phyloP scores from a whole-genome alignment of 106 monocot species.

The Phalaenopsis equestris region DNA sequence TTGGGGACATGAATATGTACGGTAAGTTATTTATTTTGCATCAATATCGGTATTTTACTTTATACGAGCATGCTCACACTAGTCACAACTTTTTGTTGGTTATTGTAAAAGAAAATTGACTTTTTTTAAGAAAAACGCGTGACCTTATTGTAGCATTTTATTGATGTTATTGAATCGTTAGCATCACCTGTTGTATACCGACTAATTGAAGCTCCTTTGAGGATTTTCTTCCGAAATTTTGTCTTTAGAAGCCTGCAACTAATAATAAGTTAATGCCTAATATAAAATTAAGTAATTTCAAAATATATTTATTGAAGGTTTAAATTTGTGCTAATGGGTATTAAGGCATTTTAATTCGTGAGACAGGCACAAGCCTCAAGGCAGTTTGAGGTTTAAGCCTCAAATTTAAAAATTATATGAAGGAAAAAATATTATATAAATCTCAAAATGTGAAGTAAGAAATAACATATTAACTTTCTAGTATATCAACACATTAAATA shows the following conservation, averaged over 20 bases:
- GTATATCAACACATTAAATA: too few species aligned
- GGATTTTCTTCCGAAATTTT: neutral
- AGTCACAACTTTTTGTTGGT: neutral
- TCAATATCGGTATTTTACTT: neutral
- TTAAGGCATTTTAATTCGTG: too few species aligned
- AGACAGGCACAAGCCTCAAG: too few species aligned
- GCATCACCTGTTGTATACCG: neutral
- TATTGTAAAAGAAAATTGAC: neutral
- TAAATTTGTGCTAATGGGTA: too few species aligned
- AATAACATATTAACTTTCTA: too few species aligned
- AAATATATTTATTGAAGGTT: too few species aligned
- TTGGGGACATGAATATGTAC: slow-evolving; percentile 99
- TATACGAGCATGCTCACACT: neutral
- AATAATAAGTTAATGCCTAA: neutral
- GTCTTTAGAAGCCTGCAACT: neutral
- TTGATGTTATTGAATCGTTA: neutral
- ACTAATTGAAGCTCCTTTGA: neutral
- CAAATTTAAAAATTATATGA: too few species aligned
- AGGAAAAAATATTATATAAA: too few species aligned
- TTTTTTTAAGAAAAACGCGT: neutral
- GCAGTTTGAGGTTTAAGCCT: too few species aligned
- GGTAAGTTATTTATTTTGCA: slow-evolving; percentile 33
- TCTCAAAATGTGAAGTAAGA: too few species aligned
- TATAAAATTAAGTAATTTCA: neutral
- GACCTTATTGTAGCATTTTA: neutral